Conservation (phyloP, 2,329 filamentous ascomycete species). For the Pezicula carpinea region DNA sequence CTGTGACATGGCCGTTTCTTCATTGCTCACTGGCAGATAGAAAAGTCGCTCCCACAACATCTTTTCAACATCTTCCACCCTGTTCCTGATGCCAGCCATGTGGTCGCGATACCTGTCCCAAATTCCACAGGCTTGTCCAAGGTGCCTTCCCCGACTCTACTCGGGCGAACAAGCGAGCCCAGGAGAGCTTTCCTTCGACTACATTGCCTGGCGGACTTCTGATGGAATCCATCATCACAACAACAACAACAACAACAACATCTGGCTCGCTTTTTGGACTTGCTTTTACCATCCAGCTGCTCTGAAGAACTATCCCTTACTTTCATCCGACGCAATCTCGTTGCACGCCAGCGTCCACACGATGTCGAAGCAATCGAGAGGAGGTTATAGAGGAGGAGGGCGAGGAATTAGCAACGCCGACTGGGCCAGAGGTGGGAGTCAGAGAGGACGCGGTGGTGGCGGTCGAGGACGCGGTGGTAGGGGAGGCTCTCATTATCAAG, state of each 20-base stretch:
- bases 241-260: background rate
- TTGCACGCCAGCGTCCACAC: background rate
- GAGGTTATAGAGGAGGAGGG: background rate
- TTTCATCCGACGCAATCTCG: background rate
- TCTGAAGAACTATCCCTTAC: background rate
- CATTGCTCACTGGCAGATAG: constrained; percentile 42
- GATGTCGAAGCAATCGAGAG: background rate
- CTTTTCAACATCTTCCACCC: constrained; percentile 40
- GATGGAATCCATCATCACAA: too few relatives aligned
- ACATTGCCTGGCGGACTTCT: too few relatives aligned
- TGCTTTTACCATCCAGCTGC: background rate
- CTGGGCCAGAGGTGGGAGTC: background rate
- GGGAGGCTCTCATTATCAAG: background rate
- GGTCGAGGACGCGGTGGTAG: constrained; percentile 2
- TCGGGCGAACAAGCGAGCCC: too few relatives aligned
- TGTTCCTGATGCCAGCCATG: constrained; percentile 19
- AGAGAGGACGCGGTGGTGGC: background rate
- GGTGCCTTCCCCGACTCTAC: too few relatives aligned
- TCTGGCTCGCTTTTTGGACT: background rate
- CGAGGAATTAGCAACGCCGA: background rate
- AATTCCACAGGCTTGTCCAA: background rate
- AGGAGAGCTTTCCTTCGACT: too few relatives aligned
- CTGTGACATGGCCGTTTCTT: constrained; percentile 48
- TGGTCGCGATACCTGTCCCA: constrained; percentile 2
- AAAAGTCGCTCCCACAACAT: constrained; percentile 44